phyloP scores from a whole-genome alignment of 73 alveolate genomes.

The Paramecium sonneborni region DNA sequence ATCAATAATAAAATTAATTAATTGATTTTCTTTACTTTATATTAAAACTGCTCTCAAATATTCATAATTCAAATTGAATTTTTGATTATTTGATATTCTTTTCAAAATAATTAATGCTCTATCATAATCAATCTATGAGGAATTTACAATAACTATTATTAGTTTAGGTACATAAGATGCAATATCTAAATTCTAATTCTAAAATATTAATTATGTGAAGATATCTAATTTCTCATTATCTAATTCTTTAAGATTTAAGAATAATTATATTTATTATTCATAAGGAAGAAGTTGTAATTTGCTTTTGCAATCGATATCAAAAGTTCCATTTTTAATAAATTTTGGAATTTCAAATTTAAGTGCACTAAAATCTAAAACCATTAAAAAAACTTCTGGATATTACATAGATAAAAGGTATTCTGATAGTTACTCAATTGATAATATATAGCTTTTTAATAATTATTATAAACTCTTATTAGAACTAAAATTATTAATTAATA shows the following conservation, averaged over 20 bases:
- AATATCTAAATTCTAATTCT: not conserved
- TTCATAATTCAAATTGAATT: not conserved
- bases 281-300: not conserved
- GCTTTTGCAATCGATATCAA: not conserved
- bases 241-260: not conserved
- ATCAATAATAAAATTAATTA: not conserved
- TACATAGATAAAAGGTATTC: not conserved
- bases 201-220: not conserved
- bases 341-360: not conserved
- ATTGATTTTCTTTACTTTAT: not conserved
- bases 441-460: not conserved
- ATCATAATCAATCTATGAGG: not conserved
- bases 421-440: not conserved
- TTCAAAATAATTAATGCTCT: not conserved
- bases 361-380: not conserved
- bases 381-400: not conserved
- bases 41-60: not conserved
- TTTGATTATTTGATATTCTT: not conserved
- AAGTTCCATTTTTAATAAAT: not conserved
- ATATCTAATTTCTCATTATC: slow-evolving; percentile 4
- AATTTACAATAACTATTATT: not conserved
- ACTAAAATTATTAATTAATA: not conserved
- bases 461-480: not conserved
- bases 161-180: not conserved
- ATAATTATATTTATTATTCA: not conserved